Conservation (phyloP, 164 flowering plant genomes). For the Litsea cubeba region DNA sequence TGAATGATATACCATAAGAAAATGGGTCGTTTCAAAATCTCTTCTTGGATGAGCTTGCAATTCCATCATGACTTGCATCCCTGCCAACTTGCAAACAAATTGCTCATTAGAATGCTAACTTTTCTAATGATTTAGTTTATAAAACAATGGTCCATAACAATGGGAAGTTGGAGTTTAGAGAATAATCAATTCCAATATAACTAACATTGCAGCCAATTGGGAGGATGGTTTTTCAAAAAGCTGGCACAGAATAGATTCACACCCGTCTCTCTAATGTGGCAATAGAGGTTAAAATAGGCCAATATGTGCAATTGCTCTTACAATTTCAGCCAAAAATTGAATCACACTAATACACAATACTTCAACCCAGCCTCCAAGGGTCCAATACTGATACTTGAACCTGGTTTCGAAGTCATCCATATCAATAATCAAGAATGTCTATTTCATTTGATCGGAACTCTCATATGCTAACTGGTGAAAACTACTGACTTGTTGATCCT, state of each 20-base stretch:
- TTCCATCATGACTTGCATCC: neutral
- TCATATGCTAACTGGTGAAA: neutral
- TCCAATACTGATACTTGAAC: too few species aligned
- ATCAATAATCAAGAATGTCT: neutral
- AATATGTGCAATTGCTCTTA: too few species aligned
- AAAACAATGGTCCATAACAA: too few species aligned
- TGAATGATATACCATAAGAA: slow-evolving; percentile 8
- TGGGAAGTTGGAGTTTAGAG: neutral
- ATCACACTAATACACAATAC: too few species aligned
- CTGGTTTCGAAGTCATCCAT: neutral
- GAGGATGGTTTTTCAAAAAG: neutral
- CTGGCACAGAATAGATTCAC: too few species aligned
- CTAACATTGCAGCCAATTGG: neutral
- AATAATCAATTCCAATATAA: neutral
- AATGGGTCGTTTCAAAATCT: neutral
- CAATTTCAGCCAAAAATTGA: too few species aligned
- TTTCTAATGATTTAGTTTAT: neutral
- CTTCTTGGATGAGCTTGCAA: neutral
- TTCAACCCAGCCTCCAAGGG: too few species aligned
- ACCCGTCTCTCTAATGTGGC: too few species aligned
- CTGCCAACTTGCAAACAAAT: neutral
- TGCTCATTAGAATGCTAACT: too few species aligned
- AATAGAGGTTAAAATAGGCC: too few species aligned
- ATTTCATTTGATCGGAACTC: neutral
- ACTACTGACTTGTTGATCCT: neutral